Percentiles rank a stretch among this genome's conserved stretches.
Evolutionary conservation across 345 rosid species (phyloP).

Genomic region (Chamaenerion angustifolium): DNA sequence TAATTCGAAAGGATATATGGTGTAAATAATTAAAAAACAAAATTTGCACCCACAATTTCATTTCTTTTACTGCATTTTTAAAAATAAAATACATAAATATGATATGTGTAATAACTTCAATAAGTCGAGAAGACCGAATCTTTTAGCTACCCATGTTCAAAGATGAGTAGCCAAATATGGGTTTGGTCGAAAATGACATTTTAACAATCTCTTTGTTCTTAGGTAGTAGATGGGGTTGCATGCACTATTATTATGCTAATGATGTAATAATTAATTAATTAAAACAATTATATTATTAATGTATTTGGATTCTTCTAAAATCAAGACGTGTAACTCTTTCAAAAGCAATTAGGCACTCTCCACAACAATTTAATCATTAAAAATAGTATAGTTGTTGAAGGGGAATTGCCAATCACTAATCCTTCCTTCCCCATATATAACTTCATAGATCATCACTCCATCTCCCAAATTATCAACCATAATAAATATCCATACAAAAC

Average conservation of each 20-base stretch:
- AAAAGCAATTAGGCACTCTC: too few species aligned
- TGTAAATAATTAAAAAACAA: too few species aligned
- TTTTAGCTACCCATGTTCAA: background rate
- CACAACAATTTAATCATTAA: background rate
- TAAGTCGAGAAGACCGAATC: background rate
- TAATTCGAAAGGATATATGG: too few species aligned
- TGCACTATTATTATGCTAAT: background rate
- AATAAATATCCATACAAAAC: too few species aligned
- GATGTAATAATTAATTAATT: background rate
- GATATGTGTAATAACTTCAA: background rate
- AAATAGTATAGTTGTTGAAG: slow-evolving; percentile 4
- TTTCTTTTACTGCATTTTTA: too few species aligned
- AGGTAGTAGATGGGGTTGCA: slow-evolving; percentile 1
- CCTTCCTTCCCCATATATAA: background rate
- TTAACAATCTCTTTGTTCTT: slow-evolving; percentile 4
- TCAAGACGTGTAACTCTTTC: background rate
- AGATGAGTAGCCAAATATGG: background rate
- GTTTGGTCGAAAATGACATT: slow-evolving; percentile 6
- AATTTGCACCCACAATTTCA: too few species aligned
- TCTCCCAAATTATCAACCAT: too few species aligned
- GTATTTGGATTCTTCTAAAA: slow-evolving; percentile 3
- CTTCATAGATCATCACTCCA: too few species aligned
- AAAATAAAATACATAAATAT: too few species aligned
- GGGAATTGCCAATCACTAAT: background rate
- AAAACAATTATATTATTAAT: background rate